A percentile compares a stretch with the other conserved stretches of the same genome.
Conservation (phyloP, 805 yeast genomes). For the Clavispora vitiphila region DNA sequence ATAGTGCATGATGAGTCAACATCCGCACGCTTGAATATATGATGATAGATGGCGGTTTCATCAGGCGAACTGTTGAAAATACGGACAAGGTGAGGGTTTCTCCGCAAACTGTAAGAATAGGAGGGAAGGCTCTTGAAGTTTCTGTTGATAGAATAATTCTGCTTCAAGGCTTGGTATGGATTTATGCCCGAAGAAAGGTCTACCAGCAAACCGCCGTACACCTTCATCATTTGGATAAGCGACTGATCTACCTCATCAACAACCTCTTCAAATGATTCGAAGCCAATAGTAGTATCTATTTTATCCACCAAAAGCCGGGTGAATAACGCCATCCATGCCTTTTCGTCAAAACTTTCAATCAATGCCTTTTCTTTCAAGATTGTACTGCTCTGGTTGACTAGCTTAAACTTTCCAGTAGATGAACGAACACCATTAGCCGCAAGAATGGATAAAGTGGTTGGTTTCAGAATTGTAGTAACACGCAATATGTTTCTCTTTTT, state of each 20-base stretch:
- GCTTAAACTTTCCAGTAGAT: slow-evolving; percentile 11
- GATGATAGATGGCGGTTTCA: slow-evolving; percentile 39
- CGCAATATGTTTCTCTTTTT: slow-evolving; percentile 20
- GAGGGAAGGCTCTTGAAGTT: slow-evolving; percentile 25
- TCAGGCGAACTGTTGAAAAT: slow-evolving; percentile 42
- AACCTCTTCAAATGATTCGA: slow-evolving; percentile 25
- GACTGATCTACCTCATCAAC: slow-evolving; percentile 22
- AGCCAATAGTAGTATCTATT: slow-evolving; percentile 32
- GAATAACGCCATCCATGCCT: slow-evolving; percentile 25
- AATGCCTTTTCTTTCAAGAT: slow-evolving; percentile 23
- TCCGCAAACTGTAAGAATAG: slow-evolving; percentile 29
- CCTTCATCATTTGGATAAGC: slow-evolving; percentile 21
- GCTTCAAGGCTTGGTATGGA: slow-evolving; percentile 18
- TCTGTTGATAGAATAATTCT: slow-evolving; percentile 20
- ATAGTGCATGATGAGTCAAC: slow-evolving; percentile 16
- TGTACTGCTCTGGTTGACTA: slow-evolving; percentile 16
- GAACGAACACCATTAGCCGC: slow-evolving; percentile 12
- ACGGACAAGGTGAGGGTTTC: slow-evolving; percentile 31
- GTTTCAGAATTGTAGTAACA: slow-evolving; percentile 26
- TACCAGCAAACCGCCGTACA: slow-evolving; percentile 23
- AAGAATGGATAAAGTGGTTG: slow-evolving; percentile 23
- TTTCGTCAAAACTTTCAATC: slow-evolving; percentile 28
- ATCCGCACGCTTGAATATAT: slow-evolving; percentile 21
- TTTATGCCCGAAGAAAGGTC: slow-evolving; percentile 9
- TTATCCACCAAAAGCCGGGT: slow-evolving; percentile 29